Percentiles rank a stretch among this genome's conserved stretches.
Conservation (phyloP, 345 rosid species). For the Aethionema arabicum region DNA sequence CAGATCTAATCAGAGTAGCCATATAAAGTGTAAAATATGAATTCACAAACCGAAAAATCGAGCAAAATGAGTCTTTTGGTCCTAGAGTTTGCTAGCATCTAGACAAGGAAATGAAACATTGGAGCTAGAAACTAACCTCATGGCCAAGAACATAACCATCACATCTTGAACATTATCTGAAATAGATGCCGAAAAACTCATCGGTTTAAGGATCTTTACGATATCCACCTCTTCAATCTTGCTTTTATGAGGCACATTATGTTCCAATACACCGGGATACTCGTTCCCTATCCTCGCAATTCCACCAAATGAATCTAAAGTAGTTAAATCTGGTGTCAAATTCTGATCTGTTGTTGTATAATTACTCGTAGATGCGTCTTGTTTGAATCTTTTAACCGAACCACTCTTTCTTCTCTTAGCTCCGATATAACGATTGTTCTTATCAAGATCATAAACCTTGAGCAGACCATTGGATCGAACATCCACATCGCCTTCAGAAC, state of each 20-base stretch:
- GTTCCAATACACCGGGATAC: slow-evolving; percentile 40
- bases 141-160: slow-evolving; percentile 64
- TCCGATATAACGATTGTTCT: slow-evolving; percentile 60
- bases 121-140: slow-evolving; percentile 57
- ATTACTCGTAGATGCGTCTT: slow-evolving; percentile 46
- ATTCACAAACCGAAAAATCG: background rate
- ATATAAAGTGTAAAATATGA: slow-evolving; percentile 7
- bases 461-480: slow-evolving; percentile 49
- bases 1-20: slow-evolving; percentile 52
- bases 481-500: slow-evolving; percentile 43
- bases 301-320: slow-evolving; percentile 45
- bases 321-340: slow-evolving; percentile 40
- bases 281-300: slow-evolving; percentile 46
- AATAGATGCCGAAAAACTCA: slow-evolving; percentile 64
- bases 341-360: slow-evolving; percentile 39
- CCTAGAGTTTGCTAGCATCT: too few relatives aligned
- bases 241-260: slow-evolving; percentile 40
- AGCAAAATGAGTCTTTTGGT: background rate
- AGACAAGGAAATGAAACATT: too few relatives aligned
- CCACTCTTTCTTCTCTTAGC: slow-evolving; percentile 90
- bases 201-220: slow-evolving; percentile 68
- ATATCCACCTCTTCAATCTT: slow-evolving; percentile 49
- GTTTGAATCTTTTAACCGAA: slow-evolving; percentile 90
- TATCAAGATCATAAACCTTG: slow-evolving; percentile 53
- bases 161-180: slow-evolving; percentile 64